A percentile compares a stretch with the other conserved stretches of the same genome.
phyloP scores from a whole-genome alignment of 1,284 basidiomycete species.

The Lignosus rhinocerotis region DNA sequence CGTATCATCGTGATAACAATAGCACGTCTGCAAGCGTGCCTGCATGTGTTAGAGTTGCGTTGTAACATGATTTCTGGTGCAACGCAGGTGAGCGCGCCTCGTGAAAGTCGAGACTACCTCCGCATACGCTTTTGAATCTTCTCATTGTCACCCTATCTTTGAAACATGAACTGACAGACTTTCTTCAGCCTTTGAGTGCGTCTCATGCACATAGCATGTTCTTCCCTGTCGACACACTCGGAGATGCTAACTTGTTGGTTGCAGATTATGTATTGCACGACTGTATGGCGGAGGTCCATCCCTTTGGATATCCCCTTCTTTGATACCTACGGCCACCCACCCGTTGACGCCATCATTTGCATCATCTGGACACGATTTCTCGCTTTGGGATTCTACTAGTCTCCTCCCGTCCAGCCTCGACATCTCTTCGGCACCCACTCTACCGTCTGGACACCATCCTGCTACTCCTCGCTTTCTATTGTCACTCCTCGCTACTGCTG shows the following conservation, averaged over 20 bases:
- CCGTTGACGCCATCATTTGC: conserved; percentile 71
- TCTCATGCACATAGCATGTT: not conserved
- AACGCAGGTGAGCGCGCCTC: too few relatives aligned
- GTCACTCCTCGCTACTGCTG: conserved; percentile 83
- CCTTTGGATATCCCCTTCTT: conserved; percentile 64
- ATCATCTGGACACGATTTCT: conserved; percentile 23
- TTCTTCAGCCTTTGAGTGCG: conserved; percentile 42
- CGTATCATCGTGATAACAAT: not conserved
- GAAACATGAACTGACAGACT: not conserved
- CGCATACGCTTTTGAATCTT: too few relatives aligned
- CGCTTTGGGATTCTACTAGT: conserved; percentile 22
- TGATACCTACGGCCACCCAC: conserved; percentile 64
- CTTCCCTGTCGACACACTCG: not conserved
- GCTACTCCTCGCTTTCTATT: conserved; percentile 83
- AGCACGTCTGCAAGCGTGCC: too few relatives aligned
- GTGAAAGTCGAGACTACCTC: too few relatives aligned
- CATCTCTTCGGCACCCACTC: conserved; percentile 28
- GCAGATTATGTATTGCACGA: conserved; percentile 78
- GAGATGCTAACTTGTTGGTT: not conserved
- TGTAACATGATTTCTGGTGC: too few relatives aligned
- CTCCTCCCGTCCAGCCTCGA: conserved; percentile 28
- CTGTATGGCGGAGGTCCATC: conserved; percentile 85
- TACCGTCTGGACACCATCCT: conserved; percentile 62
- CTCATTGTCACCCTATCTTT: not conserved
- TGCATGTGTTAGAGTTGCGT: too few relatives aligned